A percentile compares a stretch with the other conserved stretches of the same genome.
Conservation (phyloP, 164 flowering plant genomes). For the Tinospora cordifolia region DNA sequence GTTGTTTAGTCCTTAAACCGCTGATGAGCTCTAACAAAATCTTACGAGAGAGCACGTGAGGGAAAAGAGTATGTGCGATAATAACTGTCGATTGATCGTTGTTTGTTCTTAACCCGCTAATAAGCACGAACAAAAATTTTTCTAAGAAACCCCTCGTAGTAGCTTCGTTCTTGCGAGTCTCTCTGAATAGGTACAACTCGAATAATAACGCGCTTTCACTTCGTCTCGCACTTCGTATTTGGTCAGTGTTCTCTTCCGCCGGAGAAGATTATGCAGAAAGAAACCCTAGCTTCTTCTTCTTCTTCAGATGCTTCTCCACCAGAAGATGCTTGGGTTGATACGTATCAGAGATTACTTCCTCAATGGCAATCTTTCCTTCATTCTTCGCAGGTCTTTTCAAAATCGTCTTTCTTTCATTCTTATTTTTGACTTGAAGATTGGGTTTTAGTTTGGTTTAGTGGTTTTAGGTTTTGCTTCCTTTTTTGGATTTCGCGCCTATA, state of each 20-base stretch:
- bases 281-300: slow-evolving; percentile 34
- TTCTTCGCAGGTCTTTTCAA: slow-evolving; percentile 40
- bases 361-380: slow-evolving; percentile 42
- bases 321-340: slow-evolving; percentile 54
- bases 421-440: background rate
- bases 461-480: background rate
- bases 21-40: too few species aligned
- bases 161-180: too few species aligned
- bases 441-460: background rate
- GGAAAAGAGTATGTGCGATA: too few species aligned
- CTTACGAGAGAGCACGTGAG: too few species aligned
- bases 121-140: too few species aligned
- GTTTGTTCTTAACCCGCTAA: too few species aligned
- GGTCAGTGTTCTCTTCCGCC: background rate
- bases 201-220: background rate
- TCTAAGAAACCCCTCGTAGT: too few species aligned
- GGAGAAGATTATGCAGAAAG: slow-evolving; percentile 21
- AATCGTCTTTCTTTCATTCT: background rate
- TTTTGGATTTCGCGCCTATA: too few species aligned
- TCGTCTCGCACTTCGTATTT: background rate
- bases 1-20: too few species aligned
- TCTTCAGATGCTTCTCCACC: slow-evolving; percentile 25
- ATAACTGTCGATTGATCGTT: too few species aligned
- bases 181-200: background rate
- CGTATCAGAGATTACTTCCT: slow-evolving; percentile 40